Evolutionary conservation across 495 filamentous ascomycete genomes (phyloP).

Genomic region (Aspergillus cristatus): DNA sequence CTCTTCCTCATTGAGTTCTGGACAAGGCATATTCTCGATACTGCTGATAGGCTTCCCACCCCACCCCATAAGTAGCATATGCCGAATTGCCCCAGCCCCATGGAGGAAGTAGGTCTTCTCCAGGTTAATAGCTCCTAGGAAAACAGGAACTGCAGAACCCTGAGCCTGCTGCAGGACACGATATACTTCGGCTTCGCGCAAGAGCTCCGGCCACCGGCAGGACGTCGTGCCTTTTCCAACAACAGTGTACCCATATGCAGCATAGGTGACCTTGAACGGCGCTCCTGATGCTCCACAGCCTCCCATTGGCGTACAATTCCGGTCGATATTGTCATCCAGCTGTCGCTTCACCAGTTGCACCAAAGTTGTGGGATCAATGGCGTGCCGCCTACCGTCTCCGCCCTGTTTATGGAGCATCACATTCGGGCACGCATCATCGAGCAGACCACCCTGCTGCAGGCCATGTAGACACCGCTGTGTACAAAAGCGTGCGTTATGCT

Average conservation of each 20-base stretch:
- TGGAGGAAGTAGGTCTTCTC: slow-evolving; percentile 23
- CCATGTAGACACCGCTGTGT: slow-evolving; percentile 39
- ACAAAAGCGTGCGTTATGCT: slow-evolving; percentile 24
- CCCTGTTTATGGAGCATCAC: slow-evolving; percentile 19
- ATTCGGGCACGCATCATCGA: slow-evolving; percentile 38
- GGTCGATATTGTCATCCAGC: slow-evolving; percentile 16
- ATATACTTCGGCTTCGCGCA: slow-evolving; percentile 34
- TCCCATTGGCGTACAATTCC: slow-evolving; percentile 15
- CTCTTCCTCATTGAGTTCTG: too few species aligned
- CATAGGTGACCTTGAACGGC: slow-evolving; percentile 32
- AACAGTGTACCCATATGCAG: slow-evolving; percentile 36
- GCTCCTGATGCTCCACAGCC: slow-evolving; percentile 18
- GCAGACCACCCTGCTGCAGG: slow-evolving; percentile 19
- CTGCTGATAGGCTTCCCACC: slow-evolving; percentile 13
- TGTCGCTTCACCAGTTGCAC: slow-evolving; percentile 12
- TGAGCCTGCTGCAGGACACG: slow-evolving; percentile 22
- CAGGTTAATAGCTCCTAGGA: slow-evolving; percentile 35
- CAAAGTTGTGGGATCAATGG: slow-evolving; percentile 8
- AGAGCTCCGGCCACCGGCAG: slow-evolving; percentile 21
- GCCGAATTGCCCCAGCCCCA: slow-evolving; percentile 28
- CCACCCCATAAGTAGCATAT: slow-evolving; percentile 41
- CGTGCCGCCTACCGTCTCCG: slow-evolving; percentile 8
- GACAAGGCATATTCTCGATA: too few species aligned
- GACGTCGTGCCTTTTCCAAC: slow-evolving; percentile 35
- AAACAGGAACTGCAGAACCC: slow-evolving; percentile 30